Evolutionary conservation across 176 grass and related monocot species (phyloP).

Genomic region (Rhynchospora pubera): DNA sequence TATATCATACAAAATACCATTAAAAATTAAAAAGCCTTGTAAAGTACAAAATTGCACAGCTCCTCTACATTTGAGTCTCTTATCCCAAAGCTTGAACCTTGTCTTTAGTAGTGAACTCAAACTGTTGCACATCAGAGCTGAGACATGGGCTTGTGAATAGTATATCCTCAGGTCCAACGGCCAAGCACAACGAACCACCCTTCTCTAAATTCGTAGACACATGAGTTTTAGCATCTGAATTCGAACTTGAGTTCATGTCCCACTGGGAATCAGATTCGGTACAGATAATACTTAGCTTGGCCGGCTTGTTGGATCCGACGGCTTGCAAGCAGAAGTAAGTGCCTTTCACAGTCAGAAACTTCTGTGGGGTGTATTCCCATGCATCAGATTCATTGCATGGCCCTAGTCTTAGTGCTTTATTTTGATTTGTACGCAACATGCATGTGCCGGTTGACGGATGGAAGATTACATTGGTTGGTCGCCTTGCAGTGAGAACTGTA

Average conservation of each 20-base stretch:
- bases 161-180: constrained; percentile 18
- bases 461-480: constrained; percentile 24
- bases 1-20: not conserved
- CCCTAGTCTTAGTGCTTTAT: constrained; percentile 13
- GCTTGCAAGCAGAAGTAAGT: constrained; percentile 31
- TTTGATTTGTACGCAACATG: constrained; percentile 8
- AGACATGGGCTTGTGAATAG: constrained; percentile 27
- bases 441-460: constrained; percentile 26
- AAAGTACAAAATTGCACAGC: not conserved
- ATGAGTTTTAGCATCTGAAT: not conserved
- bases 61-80: not conserved
- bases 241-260: constrained; percentile 12
- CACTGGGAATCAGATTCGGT: constrained; percentile 30
- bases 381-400: constrained; percentile 17
- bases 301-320: constrained; percentile 1
- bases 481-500: not conserved
- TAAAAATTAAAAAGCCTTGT: not conserved
- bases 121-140: constrained; percentile 16
- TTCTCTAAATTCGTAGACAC: constrained; percentile 1
- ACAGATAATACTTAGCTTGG: constrained; percentile 12
- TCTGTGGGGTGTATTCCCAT: constrained; percentile 32
- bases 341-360: constrained; percentile 27
- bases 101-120: constrained; percentile 20
- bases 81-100: not conserved
- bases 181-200: constrained; percentile 21